Evolutionary conservation across 257 asterid genomes (phyloP).

Genomic region (Agastache rugosa): DNA sequence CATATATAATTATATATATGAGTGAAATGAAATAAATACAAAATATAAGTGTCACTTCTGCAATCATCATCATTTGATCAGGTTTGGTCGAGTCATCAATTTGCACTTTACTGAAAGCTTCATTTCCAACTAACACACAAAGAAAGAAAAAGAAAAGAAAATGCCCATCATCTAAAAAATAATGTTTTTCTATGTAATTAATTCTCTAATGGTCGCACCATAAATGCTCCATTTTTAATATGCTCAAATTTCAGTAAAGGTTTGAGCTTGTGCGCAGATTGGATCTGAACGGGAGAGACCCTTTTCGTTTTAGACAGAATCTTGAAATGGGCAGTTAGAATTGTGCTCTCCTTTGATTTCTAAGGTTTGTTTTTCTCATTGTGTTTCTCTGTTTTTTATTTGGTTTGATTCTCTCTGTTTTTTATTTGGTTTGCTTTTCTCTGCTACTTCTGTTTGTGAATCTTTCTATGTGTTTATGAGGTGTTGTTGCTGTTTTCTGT

Average conservation of each 20-base stretch:
- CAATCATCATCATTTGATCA: slow-evolving; percentile 36
- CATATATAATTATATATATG: neutral
- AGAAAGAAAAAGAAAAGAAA: neutral
- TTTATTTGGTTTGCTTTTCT: neutral
- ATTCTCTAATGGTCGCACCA: slow-evolving; percentile 31
- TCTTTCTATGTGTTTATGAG: neutral
- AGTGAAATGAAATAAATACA: neutral
- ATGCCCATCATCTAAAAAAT: slow-evolving; percentile 33
- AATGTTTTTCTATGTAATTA: slow-evolving; percentile 18
- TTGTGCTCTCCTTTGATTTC: slow-evolving; percentile 12
- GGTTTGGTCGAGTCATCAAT: slow-evolving; percentile 38
- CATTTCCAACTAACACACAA: slow-evolving; percentile 45
- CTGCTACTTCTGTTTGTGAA: neutral
- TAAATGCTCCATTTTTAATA: slow-evolving; percentile 37
- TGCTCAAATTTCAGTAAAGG: slow-evolving; percentile 26
- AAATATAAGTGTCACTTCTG: slow-evolving; percentile 30
- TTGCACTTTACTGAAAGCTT: slow-evolving; percentile 39
- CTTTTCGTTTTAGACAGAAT: slow-evolving; percentile 24
- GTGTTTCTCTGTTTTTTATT: neutral
- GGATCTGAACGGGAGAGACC: slow-evolving; percentile 43
- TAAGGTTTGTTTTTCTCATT: slow-evolving; percentile 22
- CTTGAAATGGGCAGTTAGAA: slow-evolving; percentile 40
- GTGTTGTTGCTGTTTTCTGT: neutral
- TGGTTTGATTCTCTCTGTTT: slow-evolving; percentile 8
- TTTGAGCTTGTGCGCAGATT: slow-evolving; percentile 44